phyloP scores from a whole-genome alignment of 129 eudicot genomes.

The Lactuca saligna region DNA sequence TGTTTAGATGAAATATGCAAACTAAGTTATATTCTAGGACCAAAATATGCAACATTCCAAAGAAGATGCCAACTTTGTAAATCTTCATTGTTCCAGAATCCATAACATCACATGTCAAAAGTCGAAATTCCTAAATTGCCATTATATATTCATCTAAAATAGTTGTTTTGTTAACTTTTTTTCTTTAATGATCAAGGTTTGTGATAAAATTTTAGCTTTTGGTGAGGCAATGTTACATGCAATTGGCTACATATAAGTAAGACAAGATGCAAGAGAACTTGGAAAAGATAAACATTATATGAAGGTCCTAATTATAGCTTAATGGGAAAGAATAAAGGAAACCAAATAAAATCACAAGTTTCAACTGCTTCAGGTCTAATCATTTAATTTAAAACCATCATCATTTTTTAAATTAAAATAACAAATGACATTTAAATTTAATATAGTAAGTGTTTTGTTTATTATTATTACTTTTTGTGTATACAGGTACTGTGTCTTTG shows the following conservation, averaged over 20 bases:
- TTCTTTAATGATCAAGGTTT: too few relatives aligned
- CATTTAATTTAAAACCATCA: neutral
- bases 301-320: slow-evolving; percentile 63
- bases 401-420: neutral
- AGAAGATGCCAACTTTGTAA: too few relatives aligned
- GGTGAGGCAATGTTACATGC: slow-evolving; percentile 93
- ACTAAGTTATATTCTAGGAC: too few relatives aligned
- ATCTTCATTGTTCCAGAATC: too few relatives aligned
- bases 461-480: neutral
- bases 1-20: too few relatives aligned
- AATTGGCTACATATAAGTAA: slow-evolving; percentile 76
- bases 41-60: too few relatives aligned
- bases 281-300: slow-evolving; percentile 66
- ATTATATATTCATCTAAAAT: too few relatives aligned
- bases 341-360: slow-evolving; percentile 69
- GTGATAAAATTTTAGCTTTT: slow-evolving; percentile 45
- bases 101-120: too few relatives aligned
- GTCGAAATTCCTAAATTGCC: too few relatives aligned
- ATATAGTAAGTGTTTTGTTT: neutral
- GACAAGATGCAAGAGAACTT: slow-evolving; percentile 78
- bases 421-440: neutral
- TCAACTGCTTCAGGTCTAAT: slow-evolving; percentile 74
- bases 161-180: too few relatives aligned
- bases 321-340: slow-evolving; percentile 57
- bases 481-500: slow-evolving; percentile 61